Conservation (phyloP, 805 yeast species). For the Kockiozyma suomiensis region DNA sequence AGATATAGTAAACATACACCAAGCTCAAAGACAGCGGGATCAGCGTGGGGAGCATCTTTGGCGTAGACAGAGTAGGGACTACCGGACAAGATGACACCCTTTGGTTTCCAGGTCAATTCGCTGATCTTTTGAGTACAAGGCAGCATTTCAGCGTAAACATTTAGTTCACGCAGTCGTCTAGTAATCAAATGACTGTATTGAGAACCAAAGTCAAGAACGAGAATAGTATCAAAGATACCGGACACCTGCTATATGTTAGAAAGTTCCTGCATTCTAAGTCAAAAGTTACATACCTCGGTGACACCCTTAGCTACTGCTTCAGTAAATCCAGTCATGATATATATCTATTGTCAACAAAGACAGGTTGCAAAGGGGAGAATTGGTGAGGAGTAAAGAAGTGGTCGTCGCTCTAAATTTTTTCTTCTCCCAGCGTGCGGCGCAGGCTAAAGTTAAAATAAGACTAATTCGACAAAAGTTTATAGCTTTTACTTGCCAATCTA, state of each 20-base stretch:
- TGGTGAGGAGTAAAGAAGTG: neutral
- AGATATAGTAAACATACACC: constrained; percentile 56
- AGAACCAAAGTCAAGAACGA: constrained; percentile 97
- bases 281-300: constrained; percentile 18
- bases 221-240: constrained; percentile 89
- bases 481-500: too few relatives aligned
- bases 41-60: constrained; percentile 95
- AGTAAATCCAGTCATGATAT: constrained; percentile 21
- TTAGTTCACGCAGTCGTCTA: constrained; percentile 95
- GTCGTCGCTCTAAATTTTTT: neutral
- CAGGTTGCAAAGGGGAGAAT: neutral
- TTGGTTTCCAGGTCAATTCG: constrained; percentile 91
- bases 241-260: constrained; percentile 60
- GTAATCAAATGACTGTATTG: constrained; percentile 97
- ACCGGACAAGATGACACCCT: constrained; percentile 94
- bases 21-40: constrained; percentile 86
- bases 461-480: too few relatives aligned
- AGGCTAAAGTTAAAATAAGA: too few relatives aligned
- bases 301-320: constrained; percentile 20
- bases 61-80: constrained; percentile 98
- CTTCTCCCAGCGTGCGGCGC: constrained; percentile 15
- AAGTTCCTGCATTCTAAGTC: neutral
- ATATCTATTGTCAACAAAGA: neutral
- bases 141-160: constrained; percentile 98
- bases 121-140: constrained; percentile 98